A percentile compares a stretch with the other conserved stretches of the same genome.
These are phyloP conservation scores for Neurospora tetraspora DNA, from an alignment of 495 filamentous ascomycete species.

Conservation along the genomic window DNA sequence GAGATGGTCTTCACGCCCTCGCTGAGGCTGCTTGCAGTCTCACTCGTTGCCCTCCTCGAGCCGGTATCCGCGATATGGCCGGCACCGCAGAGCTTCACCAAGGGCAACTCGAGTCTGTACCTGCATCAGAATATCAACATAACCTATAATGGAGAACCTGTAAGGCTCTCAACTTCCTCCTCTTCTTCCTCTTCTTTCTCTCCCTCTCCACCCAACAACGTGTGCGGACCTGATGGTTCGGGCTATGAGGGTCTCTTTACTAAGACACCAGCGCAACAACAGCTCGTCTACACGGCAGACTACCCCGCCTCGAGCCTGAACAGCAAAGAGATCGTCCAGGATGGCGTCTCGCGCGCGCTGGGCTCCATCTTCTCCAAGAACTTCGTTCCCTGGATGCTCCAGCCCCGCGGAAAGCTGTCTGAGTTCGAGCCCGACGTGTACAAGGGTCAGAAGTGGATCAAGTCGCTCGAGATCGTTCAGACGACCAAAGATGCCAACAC, in stretches of 20 bases:
- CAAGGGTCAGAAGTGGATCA: conserved; percentile 38
- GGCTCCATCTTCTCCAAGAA: conserved; percentile 48
- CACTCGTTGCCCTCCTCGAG: conserved; percentile 23
- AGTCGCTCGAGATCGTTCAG: conserved; percentile 48
- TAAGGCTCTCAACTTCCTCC: conserved; percentile 29
- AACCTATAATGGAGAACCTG: conserved; percentile 45
- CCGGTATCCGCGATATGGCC: conserved; percentile 49
- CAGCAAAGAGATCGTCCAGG: conserved; percentile 40
- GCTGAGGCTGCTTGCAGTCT: conserved; percentile 17
- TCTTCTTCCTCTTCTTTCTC: conserved; percentile 6
- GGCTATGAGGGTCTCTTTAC: conserved; percentile 8
- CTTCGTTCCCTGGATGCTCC: conserved; percentile 69
- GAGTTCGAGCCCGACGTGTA: conserved; percentile 49
- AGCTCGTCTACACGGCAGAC: conserved; percentile 33
- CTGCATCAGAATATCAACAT: conserved; percentile 42
- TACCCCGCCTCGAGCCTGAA: conserved; percentile 27
- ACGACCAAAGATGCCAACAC: conserved; percentile 40
- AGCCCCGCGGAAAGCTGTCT: conserved; percentile 41
- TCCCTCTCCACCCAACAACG: not conserved
- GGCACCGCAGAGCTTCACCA: conserved; percentile 39
- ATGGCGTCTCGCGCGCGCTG: conserved; percentile 35
- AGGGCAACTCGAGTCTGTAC: conserved; percentile 45
- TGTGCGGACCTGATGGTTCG: not conserved
- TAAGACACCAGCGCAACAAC: conserved; percentile 21
- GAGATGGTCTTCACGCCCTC: not conserved